phyloP scores from a whole-genome alignment of 257 asterid genomes.

The Przewalskia tangutica region DNA sequence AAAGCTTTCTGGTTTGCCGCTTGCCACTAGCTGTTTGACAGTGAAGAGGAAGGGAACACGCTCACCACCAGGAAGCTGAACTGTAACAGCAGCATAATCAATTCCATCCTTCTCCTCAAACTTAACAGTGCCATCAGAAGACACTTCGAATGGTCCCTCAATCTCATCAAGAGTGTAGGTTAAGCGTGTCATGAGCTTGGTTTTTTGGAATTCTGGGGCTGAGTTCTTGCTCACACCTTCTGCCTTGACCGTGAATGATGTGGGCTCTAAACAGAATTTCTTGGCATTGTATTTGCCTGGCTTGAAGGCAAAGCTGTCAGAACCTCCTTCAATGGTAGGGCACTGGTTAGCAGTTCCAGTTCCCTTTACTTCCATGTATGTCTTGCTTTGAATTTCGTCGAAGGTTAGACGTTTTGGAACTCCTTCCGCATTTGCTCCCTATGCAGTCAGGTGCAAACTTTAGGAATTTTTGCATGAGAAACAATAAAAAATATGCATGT shows the following conservation, averaged over 20 bases:
- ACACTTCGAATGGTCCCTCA: conserved; percentile 96
- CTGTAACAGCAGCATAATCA: conserved; percentile 18
- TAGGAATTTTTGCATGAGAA: not conserved
- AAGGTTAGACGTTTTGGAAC: conserved; percentile 72
- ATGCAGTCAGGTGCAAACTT: not conserved
- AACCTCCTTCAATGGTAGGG: conserved; percentile 85
- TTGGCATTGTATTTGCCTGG: conserved; percentile 75
- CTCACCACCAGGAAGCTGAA: conserved; percentile 98
- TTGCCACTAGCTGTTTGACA: conserved; percentile 79
- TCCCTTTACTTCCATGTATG: conserved; percentile 85
- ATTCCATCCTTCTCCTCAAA: conserved; percentile 96
- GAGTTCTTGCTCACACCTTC: conserved; percentile 76
- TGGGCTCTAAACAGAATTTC: conserved; percentile 88
- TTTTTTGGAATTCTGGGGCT: conserved; percentile 75
- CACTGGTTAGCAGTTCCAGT: conserved; percentile 94
- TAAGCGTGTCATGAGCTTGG: conserved; percentile 95
- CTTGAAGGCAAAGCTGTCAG: conserved; percentile 52
- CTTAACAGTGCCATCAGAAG: conserved; percentile 64
- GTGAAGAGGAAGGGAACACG: conserved; percentile 95
- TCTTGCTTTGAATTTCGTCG: conserved; percentile 15
- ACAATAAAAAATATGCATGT: not conserved
- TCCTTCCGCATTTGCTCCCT: conserved; percentile 92
- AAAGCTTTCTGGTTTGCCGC: conserved; percentile 70
- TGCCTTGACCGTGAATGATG: conserved; percentile 93
- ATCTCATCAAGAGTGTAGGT: conserved; percentile 98